A percentile compares a stretch with the other conserved stretches of the same genome.
Conservation (phyloP, 306 rosid species). For the Arachis stenosperma region DNA sequence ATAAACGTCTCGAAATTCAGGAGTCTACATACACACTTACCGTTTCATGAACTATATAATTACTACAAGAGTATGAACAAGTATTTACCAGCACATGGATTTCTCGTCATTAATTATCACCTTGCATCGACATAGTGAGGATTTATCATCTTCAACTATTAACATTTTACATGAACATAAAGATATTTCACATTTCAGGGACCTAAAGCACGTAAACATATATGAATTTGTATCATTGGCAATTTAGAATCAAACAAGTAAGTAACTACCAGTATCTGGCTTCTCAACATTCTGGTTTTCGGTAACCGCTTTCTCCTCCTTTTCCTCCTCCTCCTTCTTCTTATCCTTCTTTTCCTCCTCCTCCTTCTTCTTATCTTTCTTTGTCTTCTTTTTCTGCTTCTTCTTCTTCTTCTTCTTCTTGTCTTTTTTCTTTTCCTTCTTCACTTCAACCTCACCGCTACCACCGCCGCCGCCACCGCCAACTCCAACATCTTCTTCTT, state of each 20-base stretch:
- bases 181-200: not conserved
- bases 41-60: not conserved
- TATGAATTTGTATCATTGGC: too few relatives aligned
- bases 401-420: conserved; percentile 54
- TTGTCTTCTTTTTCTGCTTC: conserved; percentile 54
- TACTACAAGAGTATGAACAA: not conserved
- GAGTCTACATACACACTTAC: not conserved
- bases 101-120: not conserved
- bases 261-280: conserved; percentile 54
- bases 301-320: conserved; percentile 30
- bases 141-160: not conserved
- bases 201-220: not conserved
- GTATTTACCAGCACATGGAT: not conserved
- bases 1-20: not conserved
- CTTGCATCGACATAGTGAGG: too few relatives aligned
- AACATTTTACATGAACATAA: not conserved
- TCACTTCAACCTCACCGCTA: conserved; percentile 40
- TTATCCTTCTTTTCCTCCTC: conserved; percentile 37
- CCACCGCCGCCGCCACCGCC: conserved; percentile 24
- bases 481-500: conserved; percentile 33
- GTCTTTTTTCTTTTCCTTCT: conserved; percentile 52
- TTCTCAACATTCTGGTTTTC: conserved; percentile 45
- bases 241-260: conserved; percentile 12
- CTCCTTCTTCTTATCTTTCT: conserved; percentile 41
- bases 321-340: conserved; percentile 46